A percentile compares a stretch with the other conserved stretches of the same genome.
Conservation (phyloP, 1,139 yeast species). For the Kurtzmaniella quercitrusa region DNA sequence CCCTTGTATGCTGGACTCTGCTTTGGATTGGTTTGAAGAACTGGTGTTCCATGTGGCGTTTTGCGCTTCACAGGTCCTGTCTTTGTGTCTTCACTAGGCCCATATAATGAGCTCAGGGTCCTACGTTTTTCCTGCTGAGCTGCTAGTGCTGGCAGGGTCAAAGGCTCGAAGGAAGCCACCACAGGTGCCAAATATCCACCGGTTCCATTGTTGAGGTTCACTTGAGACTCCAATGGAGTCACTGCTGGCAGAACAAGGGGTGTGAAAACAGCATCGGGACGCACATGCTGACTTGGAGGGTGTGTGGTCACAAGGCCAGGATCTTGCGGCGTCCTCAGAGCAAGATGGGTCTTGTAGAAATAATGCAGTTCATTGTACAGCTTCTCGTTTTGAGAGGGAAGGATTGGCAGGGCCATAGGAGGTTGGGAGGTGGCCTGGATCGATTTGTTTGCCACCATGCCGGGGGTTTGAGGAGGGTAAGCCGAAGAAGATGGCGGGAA, state of each 20-base stretch:
- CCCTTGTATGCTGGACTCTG: slow-evolving; percentile 5
- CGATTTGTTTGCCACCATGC: slow-evolving; percentile 19
- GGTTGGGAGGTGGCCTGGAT: slow-evolving; percentile 6
- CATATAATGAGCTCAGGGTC: slow-evolving; percentile 32
- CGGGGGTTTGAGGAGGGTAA: slow-evolving; percentile 24
- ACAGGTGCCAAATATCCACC: slow-evolving; percentile 23
- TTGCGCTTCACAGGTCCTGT: slow-evolving; percentile 25
- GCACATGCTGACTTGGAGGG: slow-evolving; percentile 26
- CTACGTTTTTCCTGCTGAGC: slow-evolving; percentile 40
- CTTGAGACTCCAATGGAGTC: slow-evolving; percentile 52
- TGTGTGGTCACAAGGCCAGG: slow-evolving; percentile 6
- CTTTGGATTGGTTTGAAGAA: slow-evolving; percentile 24
- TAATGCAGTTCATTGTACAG: slow-evolving; percentile 42
- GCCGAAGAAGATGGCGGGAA: slow-evolving; percentile 26
- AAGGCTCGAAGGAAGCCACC: slow-evolving; percentile 37
- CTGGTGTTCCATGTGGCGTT: slow-evolving; percentile 50
- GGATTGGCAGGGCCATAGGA: slow-evolving; percentile 33
- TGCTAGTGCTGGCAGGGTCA: slow-evolving; percentile 66
- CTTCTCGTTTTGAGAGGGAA: slow-evolving; percentile 43
- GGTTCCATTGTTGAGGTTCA: slow-evolving; percentile 13
- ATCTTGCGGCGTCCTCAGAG: slow-evolving; percentile 2
- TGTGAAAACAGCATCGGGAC: slow-evolving; percentile 56
- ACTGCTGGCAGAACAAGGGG: slow-evolving; percentile 76
- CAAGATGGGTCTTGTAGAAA: slow-evolving; percentile 28
- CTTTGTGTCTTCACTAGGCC: slow-evolving; percentile 18